Base-by-base conservation (phyloP, 345 rosid species). In the Pseudoturritis turrita region DNA sequence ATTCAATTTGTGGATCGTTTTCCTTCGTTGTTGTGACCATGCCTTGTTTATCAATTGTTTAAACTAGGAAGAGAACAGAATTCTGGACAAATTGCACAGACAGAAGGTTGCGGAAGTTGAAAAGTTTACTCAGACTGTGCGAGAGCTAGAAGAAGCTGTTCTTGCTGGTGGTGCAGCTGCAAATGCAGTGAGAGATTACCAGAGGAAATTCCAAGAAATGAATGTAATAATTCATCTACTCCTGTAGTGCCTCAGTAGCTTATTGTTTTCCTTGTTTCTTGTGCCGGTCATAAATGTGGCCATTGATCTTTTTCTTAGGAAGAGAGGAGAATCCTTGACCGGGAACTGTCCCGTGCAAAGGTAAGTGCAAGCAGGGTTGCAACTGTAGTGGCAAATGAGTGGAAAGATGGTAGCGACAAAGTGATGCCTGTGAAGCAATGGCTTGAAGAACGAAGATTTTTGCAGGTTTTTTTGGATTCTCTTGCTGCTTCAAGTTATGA, bases 111-210 rank as follows among this genome's bases (percentile, higher is more conserved):
- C 96, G 2, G 99, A 95, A 89, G 98, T 95, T 78, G 99, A 95
- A 81, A 95, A 91, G 86, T 89, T 89, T 59, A 89, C 98, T 22
- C 99, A 91, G 84, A 95, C 96, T 35, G 99, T 95, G 51, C 78
- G 96, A 60, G 98, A 94, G 85, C 91, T 94, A 35, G 98, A 94
- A 83, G 98, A 94, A 86, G 96, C 98, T 70, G 96, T 94, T 79
- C 98, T 94, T 76, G 97, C 97, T 51, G 97, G 98, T 67, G 98
- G 96, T 77, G 96, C 96, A 61, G 98, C 97, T 70, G 99, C 99
- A 40, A 94, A 94, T 79, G 98, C 97, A 52, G 98, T 91, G 81
- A 83, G 98, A 78, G 97, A 94, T 82, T 94, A 91, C 79, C 97
- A 89, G 76, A 86, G 98, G 74, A 94, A 91, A 87, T 91, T 95